A percentile compares a stretch with the other conserved stretches of the same genome.
phyloP scores from a whole-genome alignment of 129 eudicot species.

The sunflower (Helianthus annuus) region DNA sequence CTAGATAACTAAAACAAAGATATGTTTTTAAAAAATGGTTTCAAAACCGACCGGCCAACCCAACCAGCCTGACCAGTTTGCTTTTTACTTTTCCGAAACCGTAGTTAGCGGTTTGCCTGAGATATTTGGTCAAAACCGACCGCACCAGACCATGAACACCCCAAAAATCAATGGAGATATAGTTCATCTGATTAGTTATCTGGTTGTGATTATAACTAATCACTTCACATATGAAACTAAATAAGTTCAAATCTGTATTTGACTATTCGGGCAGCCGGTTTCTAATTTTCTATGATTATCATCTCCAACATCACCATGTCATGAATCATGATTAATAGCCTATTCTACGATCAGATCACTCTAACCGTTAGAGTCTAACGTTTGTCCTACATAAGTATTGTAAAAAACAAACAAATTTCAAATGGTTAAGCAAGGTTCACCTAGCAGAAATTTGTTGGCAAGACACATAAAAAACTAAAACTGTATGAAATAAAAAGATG shows the following conservation, averaged over 20 bases:
- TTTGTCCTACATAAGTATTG: background rate
- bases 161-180: too few species aligned
- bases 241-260: background rate
- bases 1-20: too few species aligned
- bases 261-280: background rate
- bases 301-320: background rate
- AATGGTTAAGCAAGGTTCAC: background rate
- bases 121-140: too few species aligned
- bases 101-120: too few species aligned
- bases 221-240: background rate
- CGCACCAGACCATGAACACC: too few species aligned
- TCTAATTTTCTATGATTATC: background rate
- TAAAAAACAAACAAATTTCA: background rate
- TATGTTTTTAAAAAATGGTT: too few species aligned
- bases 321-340: slow-evolving; percentile 2
- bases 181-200: too few species aligned
- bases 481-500: background rate
- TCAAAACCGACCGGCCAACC: too few species aligned
- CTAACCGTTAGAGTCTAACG: too few species aligned
- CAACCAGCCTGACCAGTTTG: too few species aligned
- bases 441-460: background rate
- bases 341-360: background rate
- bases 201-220: too few species aligned
- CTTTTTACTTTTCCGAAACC: too few species aligned
- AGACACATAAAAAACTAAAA: background rate